Evolutionary conservation across 495 filamentous ascomycete genomes (phyloP), one percentile per base, ranked within the genome.

Genomic region (Aspergillus saccharolyticus): DNA sequence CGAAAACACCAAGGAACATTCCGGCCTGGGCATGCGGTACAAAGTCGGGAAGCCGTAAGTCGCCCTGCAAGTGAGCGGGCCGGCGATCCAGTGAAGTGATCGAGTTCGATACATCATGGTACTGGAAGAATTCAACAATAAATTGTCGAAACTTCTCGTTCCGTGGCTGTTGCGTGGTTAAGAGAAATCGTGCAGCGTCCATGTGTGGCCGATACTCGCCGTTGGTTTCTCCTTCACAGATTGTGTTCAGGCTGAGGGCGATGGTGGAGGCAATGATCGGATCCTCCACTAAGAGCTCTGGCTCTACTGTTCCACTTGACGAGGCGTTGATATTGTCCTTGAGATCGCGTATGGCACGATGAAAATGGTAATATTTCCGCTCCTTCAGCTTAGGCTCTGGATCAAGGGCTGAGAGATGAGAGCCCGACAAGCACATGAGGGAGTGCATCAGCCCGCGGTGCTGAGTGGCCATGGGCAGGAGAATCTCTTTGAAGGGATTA

Each of bases 391-490:
- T 65, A 9, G 78, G 74, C 52, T 75, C 74, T 1, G 71, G 71
- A 50, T 80, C 78, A 6, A 78, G 66, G 1, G 76, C 77, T 3
- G 76, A 77, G 53, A 96, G 79, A 61, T 96, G 91, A 52, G 87
- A 91, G 53, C 89, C 88, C 9, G 91, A 88, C 6, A 96, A 80
- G 50, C 89, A 91, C 55, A 96, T 82, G 51, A 96, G 84, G 30
- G 90, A 94, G 70, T 96, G 91, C 91, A 96, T 96, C 44, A 96
- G 77, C 15, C 91, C 90, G 49, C 83, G 81, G 66, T 96, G 89
- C 54, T 86, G 79, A 14, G 89, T 83, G 0, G 91, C 91, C 79
- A 96, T 88, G 21, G 90, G 89, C 8, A 96, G 79, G 51, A 96
- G 78, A 70, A 94, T 87, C 59, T 90, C 88, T 65, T 91, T 90